Base-by-base conservation (phyloP, 768 basidiomycete species). In the Trametes coccinea region DNA sequence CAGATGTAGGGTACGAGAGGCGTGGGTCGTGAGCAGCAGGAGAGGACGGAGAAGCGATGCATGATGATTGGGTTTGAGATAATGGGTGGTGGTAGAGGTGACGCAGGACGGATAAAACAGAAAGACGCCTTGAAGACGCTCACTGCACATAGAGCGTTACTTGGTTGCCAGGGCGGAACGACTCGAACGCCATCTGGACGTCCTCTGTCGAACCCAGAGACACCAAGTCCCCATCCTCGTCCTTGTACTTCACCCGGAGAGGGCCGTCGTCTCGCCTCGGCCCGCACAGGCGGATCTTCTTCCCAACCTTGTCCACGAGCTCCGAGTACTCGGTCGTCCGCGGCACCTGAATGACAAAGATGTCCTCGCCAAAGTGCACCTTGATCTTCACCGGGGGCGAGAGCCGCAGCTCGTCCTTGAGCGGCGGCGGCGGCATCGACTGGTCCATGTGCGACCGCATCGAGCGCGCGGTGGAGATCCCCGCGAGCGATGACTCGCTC, bases 291-390 rank as follows among this genome's bases (percentile, higher is more conserved):
- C 93, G 84, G 67, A 98, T 95, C 84, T 98, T 98, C 77, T 87
- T 87, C 37, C 90, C 88, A 1, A 98, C 93, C 72, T 88, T 90
- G 73, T 94, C 90, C 54, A 95, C 89, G 54, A 98, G 80, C 46
- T 94, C 91, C 54, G 78, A 80, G 74, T 89, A 95, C 72, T 90
- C 86, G 37, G 92, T 92, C 63, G 79, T 75, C 63, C 88, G 83
- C 45, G 91, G 83, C 29, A 96, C 93, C 74, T 93, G 90, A 60
- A 98, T 92, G 64, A 96, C 90, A 71, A 98, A 98, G 48, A 97
- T 90, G 72, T 97, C 95, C 68, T 95, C 92, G 69, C 93, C 87
- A 78, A 90, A 98, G 73, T 92, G 91, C 55, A 98, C 93, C 76
- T 96, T 96, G 71, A 98, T 87, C 72, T 95, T 93, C 45, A 98